Percentiles rank a stretch among this genome's conserved stretches.
Evolutionary conservation across 148 eudicot species (phyloP).

Genomic region (Nyssa sinensis): DNA sequence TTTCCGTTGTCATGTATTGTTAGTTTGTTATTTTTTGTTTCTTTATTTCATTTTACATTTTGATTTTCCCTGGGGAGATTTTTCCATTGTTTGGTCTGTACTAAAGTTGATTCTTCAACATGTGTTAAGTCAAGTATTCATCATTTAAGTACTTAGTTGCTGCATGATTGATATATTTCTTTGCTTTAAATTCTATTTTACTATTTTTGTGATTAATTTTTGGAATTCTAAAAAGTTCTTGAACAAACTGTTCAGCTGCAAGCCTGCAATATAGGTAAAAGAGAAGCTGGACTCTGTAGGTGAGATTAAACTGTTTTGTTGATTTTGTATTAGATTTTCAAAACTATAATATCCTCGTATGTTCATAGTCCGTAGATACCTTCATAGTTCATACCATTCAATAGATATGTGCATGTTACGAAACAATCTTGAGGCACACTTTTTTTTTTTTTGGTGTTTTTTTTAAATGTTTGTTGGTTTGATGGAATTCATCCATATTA

Average conservation of each 20-base stretch:
- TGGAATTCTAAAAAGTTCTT: background rate
- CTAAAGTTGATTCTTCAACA: background rate
- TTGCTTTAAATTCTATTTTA: background rate
- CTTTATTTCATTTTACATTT: background rate
- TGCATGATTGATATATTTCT: too few species aligned
- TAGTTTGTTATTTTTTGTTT: background rate
- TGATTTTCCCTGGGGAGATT: too few species aligned
- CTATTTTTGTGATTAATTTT: too few species aligned
- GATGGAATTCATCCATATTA: background rate
- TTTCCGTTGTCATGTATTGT: too few species aligned
- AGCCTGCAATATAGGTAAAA: background rate
- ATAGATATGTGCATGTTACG: background rate
- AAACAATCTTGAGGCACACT: background rate
- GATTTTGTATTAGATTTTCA: background rate
- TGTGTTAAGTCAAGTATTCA: background rate
- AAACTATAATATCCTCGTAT: too few species aligned
- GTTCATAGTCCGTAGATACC: background rate
- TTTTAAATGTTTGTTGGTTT: background rate
- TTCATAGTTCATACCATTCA: too few species aligned
- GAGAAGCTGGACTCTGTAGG: background rate
- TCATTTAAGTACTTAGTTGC: background rate
- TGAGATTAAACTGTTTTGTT: background rate
- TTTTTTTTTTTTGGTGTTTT: too few species aligned
- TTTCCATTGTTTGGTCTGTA: background rate
- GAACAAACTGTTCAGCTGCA: background rate